Base-by-base conservation (phyloP, 352 stramenopile species). In the Phytophthora palmivora region DNA sequence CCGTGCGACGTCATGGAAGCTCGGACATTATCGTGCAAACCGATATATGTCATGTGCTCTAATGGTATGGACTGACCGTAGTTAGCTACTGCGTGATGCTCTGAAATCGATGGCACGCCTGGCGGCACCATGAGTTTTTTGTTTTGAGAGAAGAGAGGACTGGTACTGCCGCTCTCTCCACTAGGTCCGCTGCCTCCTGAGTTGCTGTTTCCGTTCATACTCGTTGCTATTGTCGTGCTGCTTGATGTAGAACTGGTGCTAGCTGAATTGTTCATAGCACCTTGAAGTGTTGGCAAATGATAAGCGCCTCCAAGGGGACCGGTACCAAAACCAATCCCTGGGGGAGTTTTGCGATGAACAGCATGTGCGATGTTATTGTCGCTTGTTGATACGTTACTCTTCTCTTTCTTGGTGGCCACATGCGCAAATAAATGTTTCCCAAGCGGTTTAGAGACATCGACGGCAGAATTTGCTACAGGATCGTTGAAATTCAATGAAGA, bases 1-100 rank as follows among this genome's bases (percentile, higher is more conserved):
- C 79, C 82, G 43, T 89, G 79, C 1, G 82, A 89, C 6, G 78
- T 89, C 59, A 89, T 75, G 10, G 79, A 86, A 42, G 76, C 56
- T 3, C 76, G 72, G 14, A 60, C 42, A 26, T 57, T 63, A 12
- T 74, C 63, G 33, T 79, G 70, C 11, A 79, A 58, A 15, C 72
- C 57, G 30, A 84, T 72, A 24, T 73, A 75, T 0, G 70, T 79
- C 62, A 83, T 66, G 62, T 74, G 68, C 5, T 84, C 74, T 6
- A 46, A 58, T 28, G 72, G 39, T 5, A 82, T 36, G 0, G 64
- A 45, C 4, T 69, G 41, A n/a, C 53, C 63, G 28, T 63, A 74
- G 21, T 33, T 51, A 43, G 46, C 28, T 2, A 24, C 26, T 14
- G 28, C 52, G 24, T 72, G 46, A n/a, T 78, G 72, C 47, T 84